A percentile compares a stretch with the other conserved stretches of the same genome.
These are phyloP conservation scores for Pachysandra terminalis DNA, from an alignment of 164 flowering plant species.

Conservation along the genomic window DNA sequence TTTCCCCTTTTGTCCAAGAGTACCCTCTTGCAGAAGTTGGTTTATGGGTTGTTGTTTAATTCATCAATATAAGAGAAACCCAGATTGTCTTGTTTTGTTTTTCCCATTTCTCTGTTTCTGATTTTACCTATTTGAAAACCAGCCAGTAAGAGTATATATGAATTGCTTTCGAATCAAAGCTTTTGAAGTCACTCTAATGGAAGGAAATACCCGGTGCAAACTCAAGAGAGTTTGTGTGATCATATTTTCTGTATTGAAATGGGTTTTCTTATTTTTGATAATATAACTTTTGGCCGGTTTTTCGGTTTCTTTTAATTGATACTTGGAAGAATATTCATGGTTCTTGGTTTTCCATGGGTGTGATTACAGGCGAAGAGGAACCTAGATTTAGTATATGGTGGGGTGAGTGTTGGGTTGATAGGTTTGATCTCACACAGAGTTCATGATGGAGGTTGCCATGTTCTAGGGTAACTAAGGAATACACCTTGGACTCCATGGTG, in stretches of 20 bases:
- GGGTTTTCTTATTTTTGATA: slow-evolving; percentile 5
- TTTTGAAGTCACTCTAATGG: slow-evolving; percentile 22
- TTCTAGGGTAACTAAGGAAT: slow-evolving; percentile 58
- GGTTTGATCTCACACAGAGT: slow-evolving; percentile 76
- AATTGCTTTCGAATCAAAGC: slow-evolving; percentile 3
- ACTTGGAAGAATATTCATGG: not conserved
- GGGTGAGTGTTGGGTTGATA: slow-evolving; percentile 96
- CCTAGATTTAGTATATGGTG: slow-evolving; percentile 93
- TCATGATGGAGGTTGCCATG: slow-evolving; percentile 78
- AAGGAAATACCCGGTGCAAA: slow-evolving; percentile 24
- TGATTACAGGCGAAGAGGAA: slow-evolving; percentile 66
- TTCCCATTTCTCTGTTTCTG: not conserved
- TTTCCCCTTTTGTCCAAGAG: not conserved
- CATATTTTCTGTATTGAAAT: slow-evolving; percentile 1
- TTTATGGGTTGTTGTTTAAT: too few relatives aligned
- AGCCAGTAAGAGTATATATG: not conserved
- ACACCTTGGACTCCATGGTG: not conserved
- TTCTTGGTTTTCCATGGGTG: too few relatives aligned
- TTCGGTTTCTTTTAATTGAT: too few relatives aligned
- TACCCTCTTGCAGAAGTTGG: too few relatives aligned
- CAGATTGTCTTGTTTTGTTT: too few relatives aligned
- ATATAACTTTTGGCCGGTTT: too few relatives aligned
- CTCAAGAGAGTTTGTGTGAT: slow-evolving; percentile 50
- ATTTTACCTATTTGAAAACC: too few relatives aligned
- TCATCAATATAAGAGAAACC: slow-evolving; percentile 1